Base-by-base conservation (phyloP, 2,329 filamentous ascomycete genomes). In the Didymella glomerata region DNA sequence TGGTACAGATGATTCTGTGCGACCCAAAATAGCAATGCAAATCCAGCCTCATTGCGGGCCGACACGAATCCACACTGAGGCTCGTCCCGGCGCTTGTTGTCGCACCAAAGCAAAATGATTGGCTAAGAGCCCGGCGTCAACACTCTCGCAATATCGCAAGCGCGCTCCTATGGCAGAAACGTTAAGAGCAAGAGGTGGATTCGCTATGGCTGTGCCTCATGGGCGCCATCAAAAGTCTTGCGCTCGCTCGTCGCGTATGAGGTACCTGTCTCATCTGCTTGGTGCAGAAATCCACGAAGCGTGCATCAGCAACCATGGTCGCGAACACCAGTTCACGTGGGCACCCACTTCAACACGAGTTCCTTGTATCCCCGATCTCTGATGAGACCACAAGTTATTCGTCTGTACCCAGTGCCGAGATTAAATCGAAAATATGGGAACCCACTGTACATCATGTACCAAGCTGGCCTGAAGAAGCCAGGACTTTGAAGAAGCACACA, bases 401-500 rank as follows among this genome's bases (percentile, higher is more conserved):
- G n/a, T 9, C 47, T 9, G 32, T 47, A 7, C 32, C 44, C 42
- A 40, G 14, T 2, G 1, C 40, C 41, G 25, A 34, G 5, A 18
- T 54, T 3, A 72, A 67, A 27, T 61, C 65, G 30, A 74, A 72
- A 38, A 67, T 59, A 38, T 71, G 65, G 66, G 46, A 61, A 36
- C 65, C 71, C 1, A 68, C 63, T 1, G 51, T 73, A 13, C 60
- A 60, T 4, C 57, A 53, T 7, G 63, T 76, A 1, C 56, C 60
- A n/a, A 73, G 69, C 51, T 76, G 72, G 72, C 72, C 72, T 24
- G 65, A 71, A 30, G 64, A 73, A 41, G 71, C 69, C 10, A 57
- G 53, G 20, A 51, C 62, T 1, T 32, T 75, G 36, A 73, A 70
- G 34, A 59, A 63, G 28, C 65, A 65, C 9, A 68, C 48, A 20